Evolutionary conservation across 1,284 basidiomycete genomes (phyloP), one percentile per base, ranked within the genome.

Genomic region (Naganishia sp.): DNA sequence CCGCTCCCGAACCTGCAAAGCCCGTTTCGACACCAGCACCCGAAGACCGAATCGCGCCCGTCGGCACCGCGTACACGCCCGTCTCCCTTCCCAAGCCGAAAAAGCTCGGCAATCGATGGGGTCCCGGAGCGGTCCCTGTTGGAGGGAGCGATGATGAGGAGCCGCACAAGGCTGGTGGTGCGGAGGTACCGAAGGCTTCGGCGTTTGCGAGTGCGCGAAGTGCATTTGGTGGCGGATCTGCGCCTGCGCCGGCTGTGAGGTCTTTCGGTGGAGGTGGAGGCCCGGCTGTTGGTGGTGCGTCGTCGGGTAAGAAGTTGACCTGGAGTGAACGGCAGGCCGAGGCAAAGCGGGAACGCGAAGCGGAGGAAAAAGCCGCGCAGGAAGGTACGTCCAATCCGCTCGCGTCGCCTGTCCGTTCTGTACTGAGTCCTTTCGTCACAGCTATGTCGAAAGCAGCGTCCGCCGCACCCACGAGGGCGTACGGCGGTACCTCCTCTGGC

Each of bases 261-360:
- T 39, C 36, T 39, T 39, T 39, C 36, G 64, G 94, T 91, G 67
- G 55, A n/a, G 70, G 73, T 54, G 78, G 80, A 23, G 78, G 78
- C 18, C 63, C 81, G 16, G 50, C 56, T n/a, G 70, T 72, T 43
- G 76, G 74, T 18, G 71, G 70, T 2, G 52, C 68, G 7, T 63
- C 69, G 16, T 42, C 45, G 6, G 68, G 60, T 1, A 90, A 90
- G 82, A 93, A 92, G 77, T 79, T 94, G 64, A 94, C 92, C 0
- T 95, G 93, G 93, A 88, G 86, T 68, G 90, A 95, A 77, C 83
- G 93, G 45, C 92, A 95, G 76, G 92, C 90, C 0, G 80, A 88
- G 39, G 88, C 91, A 3, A 94, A 93, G 83, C 88, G 88, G 74
- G 88, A 92, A 72, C 82, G 84, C 11, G 89, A 88, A 71, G 90